These are phyloP conservation scores for Ogataea glucozyma DNA, from an alignment of 805 yeast species.

Conservation along the genomic window DNA sequence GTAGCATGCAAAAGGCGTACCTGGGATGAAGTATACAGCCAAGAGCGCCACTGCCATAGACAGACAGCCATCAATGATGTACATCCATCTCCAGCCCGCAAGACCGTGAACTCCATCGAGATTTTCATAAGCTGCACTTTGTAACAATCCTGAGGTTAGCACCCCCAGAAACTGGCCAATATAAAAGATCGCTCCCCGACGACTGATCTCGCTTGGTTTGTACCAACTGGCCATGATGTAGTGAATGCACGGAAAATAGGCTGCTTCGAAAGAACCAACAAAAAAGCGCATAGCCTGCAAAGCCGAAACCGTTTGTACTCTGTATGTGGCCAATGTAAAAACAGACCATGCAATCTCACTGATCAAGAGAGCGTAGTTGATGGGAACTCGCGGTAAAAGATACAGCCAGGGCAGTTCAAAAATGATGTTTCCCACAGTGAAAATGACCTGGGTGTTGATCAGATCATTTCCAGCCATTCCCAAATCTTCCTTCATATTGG, in stretches of 20 bases:
- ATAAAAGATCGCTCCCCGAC: constrained; percentile 65
- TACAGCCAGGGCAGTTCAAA: constrained; percentile 66
- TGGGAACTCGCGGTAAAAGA: constrained; percentile 54
- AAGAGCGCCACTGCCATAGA: constrained; percentile 28
- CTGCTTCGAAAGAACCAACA: constrained; percentile 69
- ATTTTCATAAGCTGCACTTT: constrained; percentile 38
- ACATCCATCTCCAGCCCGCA: constrained; percentile 58
- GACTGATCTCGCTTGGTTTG: constrained; percentile 53
- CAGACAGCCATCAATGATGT: constrained; percentile 50
- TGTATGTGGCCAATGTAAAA: constrained; percentile 57
- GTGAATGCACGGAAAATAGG: constrained; percentile 64
- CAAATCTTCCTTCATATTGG: constrained; percentile 60
- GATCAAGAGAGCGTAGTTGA: constrained; percentile 51
- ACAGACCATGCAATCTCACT: constrained; percentile 67
- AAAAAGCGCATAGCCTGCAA: constrained; percentile 65
- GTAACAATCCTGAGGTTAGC: constrained; percentile 57
- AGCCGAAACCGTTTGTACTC: constrained; percentile 48
- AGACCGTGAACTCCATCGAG: constrained; percentile 28
- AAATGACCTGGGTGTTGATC: constrained; percentile 58
- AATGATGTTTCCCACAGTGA: constrained; percentile 57
- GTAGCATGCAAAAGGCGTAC: constrained; percentile 60
- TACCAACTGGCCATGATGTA: constrained; percentile 60
- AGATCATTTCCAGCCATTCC: constrained; percentile 64
- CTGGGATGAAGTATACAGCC: constrained; percentile 49
- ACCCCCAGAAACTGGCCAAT: constrained; percentile 63